Base-by-base conservation (phyloP, 805 yeast genomes). In the Teunomyces panamensis region DNA sequence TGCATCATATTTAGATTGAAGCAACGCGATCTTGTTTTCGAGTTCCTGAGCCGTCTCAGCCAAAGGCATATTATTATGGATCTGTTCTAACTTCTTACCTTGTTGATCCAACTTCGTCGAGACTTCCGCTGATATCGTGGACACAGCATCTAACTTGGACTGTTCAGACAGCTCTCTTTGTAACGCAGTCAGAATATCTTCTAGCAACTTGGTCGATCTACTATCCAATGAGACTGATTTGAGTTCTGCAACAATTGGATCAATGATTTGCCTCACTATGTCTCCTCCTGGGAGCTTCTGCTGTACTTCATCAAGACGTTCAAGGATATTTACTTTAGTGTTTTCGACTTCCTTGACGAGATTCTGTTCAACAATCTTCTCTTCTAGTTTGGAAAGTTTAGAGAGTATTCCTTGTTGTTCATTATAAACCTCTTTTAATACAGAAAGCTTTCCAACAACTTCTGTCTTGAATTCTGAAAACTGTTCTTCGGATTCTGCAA, bases 181-280 rank as follows among this genome's bases (percentile, higher is more conserved):
- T 34, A 47, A 30, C 7, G 30, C 41, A 8, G 42, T 8, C 9
- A 53, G 33, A 14, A 59, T 53, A 14, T 45, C 49, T 42, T 57
- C 56, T n/a, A 59, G 44, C 20, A 55, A 47, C 11, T 17, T 30
- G 5, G 39, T 50, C 1, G 60, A 57, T 36, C 55, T 57, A 3
- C 43, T 16, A 46, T 64, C 65, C 17, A 63, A 50, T 20, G 61
- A 55, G 2, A 60, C 63, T 2, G 61, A 55, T 43, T 57, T 60
- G 13, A 63, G 51, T 41, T 64, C 68, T 2, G 56, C 55, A 9
- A 63, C 49, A 39, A 64, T 59, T 1, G 68, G 68, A 43, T 60
- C 64, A 4, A 62, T 46, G 3, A 64, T 59, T 45, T 56, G 59
- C 27, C 47, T 26, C 5, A 44, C 48, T 9, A 49, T 13, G 29